Base-by-base conservation (phyloP, 1,284 basidiomycete species). In the Papiliotrema laurentii region DNA sequence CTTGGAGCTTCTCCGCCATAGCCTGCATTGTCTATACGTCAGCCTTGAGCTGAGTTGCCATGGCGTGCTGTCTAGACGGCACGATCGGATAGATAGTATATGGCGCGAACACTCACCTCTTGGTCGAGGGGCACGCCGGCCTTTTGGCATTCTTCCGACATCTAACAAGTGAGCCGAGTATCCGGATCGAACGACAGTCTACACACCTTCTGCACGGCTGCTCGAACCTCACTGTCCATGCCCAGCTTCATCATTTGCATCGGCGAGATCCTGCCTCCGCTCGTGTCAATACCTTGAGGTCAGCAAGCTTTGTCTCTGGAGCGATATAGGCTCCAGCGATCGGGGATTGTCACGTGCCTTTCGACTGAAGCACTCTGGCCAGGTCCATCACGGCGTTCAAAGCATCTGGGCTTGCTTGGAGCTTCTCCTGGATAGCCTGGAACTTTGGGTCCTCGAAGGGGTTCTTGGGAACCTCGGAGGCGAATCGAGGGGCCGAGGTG, bases 191-290 rank as follows among this genome's bases (percentile, higher is more conserved):
- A n/a, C n/a, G n/a, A n/a, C n/a, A n/a, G n/a, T 7, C 13, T 16
- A 27, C 68, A 45, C 49, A 70, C 68, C 40, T 60, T 60, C 43
- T 55, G 50, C 4, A 62, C 66, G 1, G 66, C 68, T 41, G 57
- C 59, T 45, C 63, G 55, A 46, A 70, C 50, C 39, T 68, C 68
- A 24, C 53, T 49, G 51, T 70, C 68, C 58, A 66, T 58, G 26
- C 60, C 63, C 49, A 70, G 57, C 56, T 67, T 66, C 44, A 63
- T 56, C 55, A 70, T 61, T 52, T 62, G 55, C 51, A 60, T 63
- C 31, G 61, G 55, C 22, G 56, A 56, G 5, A 63, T 63, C 22
- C 59, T 51, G 7, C 25, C 38, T 54, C 65, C 53, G 14, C 55
- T 48, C 39, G 61, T 60, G 53, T 67, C 66, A 39, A 65, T 56